Conservation (phyloP, 2,329 filamentous ascomycete genomes). For the Reticulascus tulasneorum region DNA sequence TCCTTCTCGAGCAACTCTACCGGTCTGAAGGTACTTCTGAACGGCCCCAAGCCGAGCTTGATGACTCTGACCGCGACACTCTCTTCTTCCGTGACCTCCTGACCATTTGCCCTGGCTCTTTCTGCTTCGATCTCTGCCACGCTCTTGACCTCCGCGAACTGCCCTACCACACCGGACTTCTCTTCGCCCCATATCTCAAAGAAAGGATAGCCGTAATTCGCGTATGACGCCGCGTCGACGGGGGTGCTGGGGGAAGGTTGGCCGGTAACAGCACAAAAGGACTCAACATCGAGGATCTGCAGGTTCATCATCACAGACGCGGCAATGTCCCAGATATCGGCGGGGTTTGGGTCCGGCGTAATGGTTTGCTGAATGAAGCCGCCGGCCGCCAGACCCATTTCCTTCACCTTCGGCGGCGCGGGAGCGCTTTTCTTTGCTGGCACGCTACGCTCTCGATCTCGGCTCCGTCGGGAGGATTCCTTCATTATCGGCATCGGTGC, state of each 20-base stretch:
- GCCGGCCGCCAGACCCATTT: constrained; percentile 34
- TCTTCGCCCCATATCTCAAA: constrained; percentile 22
- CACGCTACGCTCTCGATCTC: no score
- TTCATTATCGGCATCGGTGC: background rate
- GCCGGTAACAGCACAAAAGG: constrained; percentile 31
- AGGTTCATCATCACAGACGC: constrained; percentile 28
- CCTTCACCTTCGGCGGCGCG: constrained; percentile 6
- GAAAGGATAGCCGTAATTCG: constrained; percentile 28
- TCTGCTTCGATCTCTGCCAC: constrained; percentile 15
- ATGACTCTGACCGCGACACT: constrained; percentile 7
- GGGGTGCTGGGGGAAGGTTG: constrained; percentile 26
- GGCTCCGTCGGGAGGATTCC: no score
- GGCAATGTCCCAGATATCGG: constrained; percentile 24
- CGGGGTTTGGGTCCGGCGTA: constrained; percentile 19
- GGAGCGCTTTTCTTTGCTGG: no score
- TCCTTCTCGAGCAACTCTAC: constrained; percentile 9
- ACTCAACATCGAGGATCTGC: constrained; percentile 32
- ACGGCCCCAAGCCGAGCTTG: constrained; percentile 3
- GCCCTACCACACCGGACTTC: constrained; percentile 13
- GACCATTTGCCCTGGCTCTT: constrained; percentile 7
- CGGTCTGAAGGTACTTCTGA: constrained; percentile 13
- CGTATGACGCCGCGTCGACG: constrained; percentile 29
- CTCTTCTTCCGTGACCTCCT: constrained; percentile 7
- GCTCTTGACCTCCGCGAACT: constrained; percentile 15
- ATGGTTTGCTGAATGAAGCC: constrained; percentile 37